These are phyloP conservation scores for Talaromyces pinophilus DNA, from an alignment of 2,329 filamentous ascomycete species.

Conservation along the genomic window DNA sequence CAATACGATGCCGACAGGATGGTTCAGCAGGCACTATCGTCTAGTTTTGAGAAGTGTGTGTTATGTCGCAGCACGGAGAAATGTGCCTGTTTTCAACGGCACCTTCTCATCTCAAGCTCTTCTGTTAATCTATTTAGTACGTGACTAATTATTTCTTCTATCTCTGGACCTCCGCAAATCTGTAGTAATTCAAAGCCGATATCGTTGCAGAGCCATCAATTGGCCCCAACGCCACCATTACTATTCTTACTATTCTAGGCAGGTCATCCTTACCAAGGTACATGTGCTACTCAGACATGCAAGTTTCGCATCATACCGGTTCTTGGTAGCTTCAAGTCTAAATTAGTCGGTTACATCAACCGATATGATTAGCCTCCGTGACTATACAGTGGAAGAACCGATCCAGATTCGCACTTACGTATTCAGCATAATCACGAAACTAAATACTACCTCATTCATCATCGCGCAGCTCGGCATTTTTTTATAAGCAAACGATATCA, in stretches of 20 bases:
- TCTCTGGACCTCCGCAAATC: background rate
- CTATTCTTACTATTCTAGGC: background rate
- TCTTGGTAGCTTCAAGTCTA: background rate
- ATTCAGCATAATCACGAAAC: background rate
- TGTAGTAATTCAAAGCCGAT: background rate
- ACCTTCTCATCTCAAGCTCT: background rate
- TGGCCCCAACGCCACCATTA: background rate
- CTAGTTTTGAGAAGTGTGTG: too few relatives aligned
- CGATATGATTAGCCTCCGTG: background rate
- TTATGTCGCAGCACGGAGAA: background rate
- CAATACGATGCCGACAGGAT: background rate
- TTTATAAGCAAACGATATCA: background rate
- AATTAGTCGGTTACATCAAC: slow-evolving; percentile 11
- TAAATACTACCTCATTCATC: background rate
- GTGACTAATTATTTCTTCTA: background rate
- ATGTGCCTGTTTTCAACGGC: too few relatives aligned
- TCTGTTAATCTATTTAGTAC: background rate
- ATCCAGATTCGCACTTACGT: background rate
- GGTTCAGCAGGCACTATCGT: background rate
- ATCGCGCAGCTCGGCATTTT: background rate
- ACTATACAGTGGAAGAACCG: background rate
- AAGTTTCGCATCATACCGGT: background rate
- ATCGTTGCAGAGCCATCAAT: background rate
- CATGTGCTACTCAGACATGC: background rate
- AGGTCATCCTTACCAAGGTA: background rate